A percentile compares a stretch with the other conserved stretches of the same genome.
phyloP scores from a whole-genome alignment of 1,284 basidiomycete genomes.

The Omphalotus olearius region DNA sequence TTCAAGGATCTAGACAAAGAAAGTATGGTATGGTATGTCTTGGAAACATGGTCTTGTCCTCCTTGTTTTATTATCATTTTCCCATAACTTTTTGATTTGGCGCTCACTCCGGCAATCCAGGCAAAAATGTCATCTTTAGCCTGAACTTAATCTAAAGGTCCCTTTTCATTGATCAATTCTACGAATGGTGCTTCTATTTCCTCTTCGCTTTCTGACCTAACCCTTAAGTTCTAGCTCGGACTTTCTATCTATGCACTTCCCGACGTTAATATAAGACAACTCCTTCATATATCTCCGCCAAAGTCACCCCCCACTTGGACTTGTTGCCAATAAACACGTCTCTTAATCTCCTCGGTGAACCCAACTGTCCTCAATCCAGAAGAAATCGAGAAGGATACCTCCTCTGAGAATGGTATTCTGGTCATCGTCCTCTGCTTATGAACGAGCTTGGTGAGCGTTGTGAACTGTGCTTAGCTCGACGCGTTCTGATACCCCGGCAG shows the following conservation, averaged over 20 bases:
- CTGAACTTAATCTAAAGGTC: slow-evolving; percentile 2
- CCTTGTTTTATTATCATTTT: neutral
- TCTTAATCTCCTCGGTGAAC: slow-evolving; percentile 4
- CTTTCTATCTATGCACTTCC: neutral
- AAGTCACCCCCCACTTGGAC: slow-evolving; percentile 2
- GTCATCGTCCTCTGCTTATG: slow-evolving; percentile 27
- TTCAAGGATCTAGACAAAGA: neutral
- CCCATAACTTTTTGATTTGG: no score
- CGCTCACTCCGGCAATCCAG: neutral
- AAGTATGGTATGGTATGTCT: neutral
- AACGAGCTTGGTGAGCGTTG: slow-evolving; percentile 35
- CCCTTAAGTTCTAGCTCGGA: slow-evolving; percentile 10
- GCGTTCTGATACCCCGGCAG: slow-evolving; percentile 23
- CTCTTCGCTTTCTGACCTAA: slow-evolving; percentile 8
- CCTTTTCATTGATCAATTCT: slow-evolving; percentile 6
- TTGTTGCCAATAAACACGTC: no score
- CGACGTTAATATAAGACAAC: neutral
- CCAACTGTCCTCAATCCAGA: no score
- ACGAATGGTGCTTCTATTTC: slow-evolving; percentile 8
- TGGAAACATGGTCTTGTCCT: neutral
- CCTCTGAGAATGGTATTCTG: neutral
- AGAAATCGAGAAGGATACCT: no score
- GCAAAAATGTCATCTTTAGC: slow-evolving; percentile 5
- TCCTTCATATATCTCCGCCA: neutral
- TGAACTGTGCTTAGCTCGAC: slow-evolving; percentile 11